Conservation (phyloP, 345 rosid species). For the Populus deltoides region DNA sequence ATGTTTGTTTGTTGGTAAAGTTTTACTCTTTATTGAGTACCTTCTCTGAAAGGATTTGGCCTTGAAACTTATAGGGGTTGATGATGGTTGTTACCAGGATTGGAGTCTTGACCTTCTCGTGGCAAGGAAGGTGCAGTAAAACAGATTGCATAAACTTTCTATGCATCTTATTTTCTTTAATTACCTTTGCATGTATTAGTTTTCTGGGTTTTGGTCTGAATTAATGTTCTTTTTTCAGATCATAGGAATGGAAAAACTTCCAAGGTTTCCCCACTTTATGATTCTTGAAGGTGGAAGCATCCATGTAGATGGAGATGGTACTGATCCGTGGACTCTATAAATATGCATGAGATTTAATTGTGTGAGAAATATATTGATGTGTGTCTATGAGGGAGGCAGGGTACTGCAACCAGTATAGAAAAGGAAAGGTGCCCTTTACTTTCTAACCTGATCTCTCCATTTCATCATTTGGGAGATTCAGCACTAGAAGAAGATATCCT, state of each 20-base stretch:
- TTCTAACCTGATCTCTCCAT: not conserved
- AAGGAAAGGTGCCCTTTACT: not conserved
- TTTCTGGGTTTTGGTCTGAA: constrained; percentile 14
- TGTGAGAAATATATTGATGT: too few relatives aligned
- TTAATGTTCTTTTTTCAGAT: constrained; percentile 45
- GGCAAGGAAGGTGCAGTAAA: constrained; percentile 55
- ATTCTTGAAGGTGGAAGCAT: constrained; percentile 99
- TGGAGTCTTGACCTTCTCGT: constrained; percentile 85
- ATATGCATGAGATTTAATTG: too few relatives aligned
- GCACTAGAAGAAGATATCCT: not conserved
- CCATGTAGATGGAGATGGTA: constrained; percentile 98
- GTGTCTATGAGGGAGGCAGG: not conserved
- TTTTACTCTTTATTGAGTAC: not conserved
- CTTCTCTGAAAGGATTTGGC: constrained; percentile 7
- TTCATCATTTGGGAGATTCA: not conserved
- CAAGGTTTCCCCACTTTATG: constrained; percentile 63
- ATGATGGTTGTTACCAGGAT: constrained; percentile 81
- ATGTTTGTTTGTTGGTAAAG: not conserved
- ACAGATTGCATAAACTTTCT: not conserved
- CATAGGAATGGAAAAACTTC: constrained; percentile 62
- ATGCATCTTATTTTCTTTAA: not conserved
- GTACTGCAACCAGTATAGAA: not conserved
- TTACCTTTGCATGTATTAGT: not conserved
- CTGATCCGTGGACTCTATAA: not conserved
- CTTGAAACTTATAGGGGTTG: constrained; percentile 49